Evolutionary conservation across 306 rosid species (phyloP).

Genomic region (Ormosia semicastrata): DNA sequence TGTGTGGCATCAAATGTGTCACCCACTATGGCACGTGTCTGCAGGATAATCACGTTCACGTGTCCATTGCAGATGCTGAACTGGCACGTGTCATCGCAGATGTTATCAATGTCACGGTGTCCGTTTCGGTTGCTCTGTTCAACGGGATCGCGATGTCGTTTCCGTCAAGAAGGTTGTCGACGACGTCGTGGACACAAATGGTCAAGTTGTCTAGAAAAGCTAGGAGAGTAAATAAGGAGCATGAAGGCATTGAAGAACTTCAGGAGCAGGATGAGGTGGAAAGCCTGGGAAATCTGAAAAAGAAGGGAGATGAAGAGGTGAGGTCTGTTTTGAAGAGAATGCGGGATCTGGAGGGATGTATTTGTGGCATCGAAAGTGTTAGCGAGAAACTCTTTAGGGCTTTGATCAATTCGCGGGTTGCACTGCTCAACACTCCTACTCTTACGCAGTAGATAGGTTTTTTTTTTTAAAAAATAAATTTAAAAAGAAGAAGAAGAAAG

Average conservation of each 20-base stretch:
- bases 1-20: slow-evolving; percentile 38
- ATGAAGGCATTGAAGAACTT: slow-evolving; percentile 52
- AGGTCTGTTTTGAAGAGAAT: slow-evolving; percentile 55
- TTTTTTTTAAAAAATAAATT: not conserved
- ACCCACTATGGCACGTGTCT: not conserved
- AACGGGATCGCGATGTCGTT: slow-evolving; percentile 53
- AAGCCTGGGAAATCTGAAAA: slow-evolving; percentile 40
- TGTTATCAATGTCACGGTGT: slow-evolving; percentile 49
- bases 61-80: slow-evolving; percentile 43
- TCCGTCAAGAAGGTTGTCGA: slow-evolving; percentile 26
- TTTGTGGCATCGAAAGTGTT: slow-evolving; percentile 47
- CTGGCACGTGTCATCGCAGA: slow-evolving; percentile 48
- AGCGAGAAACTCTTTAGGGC: slow-evolving; percentile 62
- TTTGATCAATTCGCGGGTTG: slow-evolving; percentile 66
- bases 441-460: slow-evolving; percentile 29
- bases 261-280: slow-evolving; percentile 16
- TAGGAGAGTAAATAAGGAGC: slow-evolving; percentile 24
- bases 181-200: slow-evolving; percentile 35
- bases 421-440: slow-evolving; percentile 60
- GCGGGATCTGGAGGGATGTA: slow-evolving; percentile 55
- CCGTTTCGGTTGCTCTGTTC: slow-evolving; percentile 60
- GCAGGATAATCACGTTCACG: not conserved
- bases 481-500: not conserved
- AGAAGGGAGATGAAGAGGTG: slow-evolving; percentile 60
- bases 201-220: slow-evolving; percentile 35